Evolutionary conservation across 2,329 filamentous ascomycete species (phyloP).

Genomic region (Fusarium xyrophilum): DNA sequence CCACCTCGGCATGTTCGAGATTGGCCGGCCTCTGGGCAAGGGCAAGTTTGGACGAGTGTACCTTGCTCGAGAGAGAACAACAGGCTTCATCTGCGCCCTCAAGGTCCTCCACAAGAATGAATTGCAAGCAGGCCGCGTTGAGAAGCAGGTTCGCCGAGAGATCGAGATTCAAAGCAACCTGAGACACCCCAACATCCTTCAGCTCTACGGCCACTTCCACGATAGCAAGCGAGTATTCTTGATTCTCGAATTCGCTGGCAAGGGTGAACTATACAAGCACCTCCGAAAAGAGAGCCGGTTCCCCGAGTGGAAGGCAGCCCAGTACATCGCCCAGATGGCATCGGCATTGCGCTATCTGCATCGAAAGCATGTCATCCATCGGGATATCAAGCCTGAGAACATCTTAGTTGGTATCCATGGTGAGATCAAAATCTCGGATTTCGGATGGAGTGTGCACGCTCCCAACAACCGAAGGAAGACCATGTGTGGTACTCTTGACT

Average conservation of each 20-base stretch:
- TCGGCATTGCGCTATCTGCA: constrained; percentile 87
- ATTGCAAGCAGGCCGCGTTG: constrained; percentile 75
- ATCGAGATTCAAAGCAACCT: constrained; percentile 90
- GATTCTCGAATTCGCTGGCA: constrained; percentile 84
- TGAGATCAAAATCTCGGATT: constrained; percentile 98
- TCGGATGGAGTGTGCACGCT: constrained; percentile 97
- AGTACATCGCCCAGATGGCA: constrained; percentile 89
- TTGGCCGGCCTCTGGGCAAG: constrained; percentile 84
- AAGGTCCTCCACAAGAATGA: constrained; percentile 88
- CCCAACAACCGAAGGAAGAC: constrained; percentile 93
- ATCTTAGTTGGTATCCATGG: constrained; percentile 95
- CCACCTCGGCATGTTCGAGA: constrained; percentile 94
- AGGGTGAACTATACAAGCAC: constrained; percentile 88
- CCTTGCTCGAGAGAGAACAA: constrained; percentile 77
- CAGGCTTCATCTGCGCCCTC: constrained; percentile 82
- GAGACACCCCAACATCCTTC: constrained; percentile 82
- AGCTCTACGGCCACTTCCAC: constrained; percentile 86
- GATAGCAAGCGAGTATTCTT: constrained; percentile 87
- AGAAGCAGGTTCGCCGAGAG: constrained; percentile 85
- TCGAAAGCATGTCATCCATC: constrained; percentile 96
- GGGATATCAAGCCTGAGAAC: constrained; percentile 98
- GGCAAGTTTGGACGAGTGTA: constrained; percentile 90
- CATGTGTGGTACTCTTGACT: constrained; percentile 97
- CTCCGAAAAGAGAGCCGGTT: constrained; percentile 79
- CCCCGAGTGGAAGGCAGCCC: constrained; percentile 82